Conservation (phyloP, 805 yeast species). For the Candida argentea region DNA sequence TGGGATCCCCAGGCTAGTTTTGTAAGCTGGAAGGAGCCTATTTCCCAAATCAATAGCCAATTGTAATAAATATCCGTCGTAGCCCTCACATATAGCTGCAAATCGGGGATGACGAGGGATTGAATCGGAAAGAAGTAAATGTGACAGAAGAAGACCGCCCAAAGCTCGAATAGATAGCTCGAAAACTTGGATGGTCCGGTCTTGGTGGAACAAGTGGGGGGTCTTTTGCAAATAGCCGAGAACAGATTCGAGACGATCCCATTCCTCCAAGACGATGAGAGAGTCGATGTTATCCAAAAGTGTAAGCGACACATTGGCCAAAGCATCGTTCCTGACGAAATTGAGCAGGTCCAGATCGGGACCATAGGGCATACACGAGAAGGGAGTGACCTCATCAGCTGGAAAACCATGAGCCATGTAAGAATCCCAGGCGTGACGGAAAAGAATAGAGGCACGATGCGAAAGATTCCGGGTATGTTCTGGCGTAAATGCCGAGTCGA, state of each 20-base stretch:
- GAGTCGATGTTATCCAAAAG: slow-evolving; percentile 74
- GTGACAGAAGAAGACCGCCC: slow-evolving; percentile 77
- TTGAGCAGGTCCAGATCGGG: slow-evolving; percentile 52
- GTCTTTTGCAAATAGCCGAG: slow-evolving; percentile 20
- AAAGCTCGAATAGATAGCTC: slow-evolving; percentile 75
- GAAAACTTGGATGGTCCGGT: slow-evolving; percentile 77
- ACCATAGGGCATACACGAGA: slow-evolving; percentile 58
- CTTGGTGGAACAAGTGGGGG: slow-evolving; percentile 43
- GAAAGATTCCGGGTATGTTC: too few relatives aligned
- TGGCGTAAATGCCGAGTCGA: too few relatives aligned
- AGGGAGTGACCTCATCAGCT: slow-evolving; percentile 69
- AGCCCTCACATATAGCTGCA: slow-evolving; percentile 20
- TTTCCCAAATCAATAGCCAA: slow-evolving; percentile 72
- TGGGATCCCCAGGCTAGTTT: slow-evolving; percentile 57
- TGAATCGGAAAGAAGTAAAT: slow-evolving; percentile 36
- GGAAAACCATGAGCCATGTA: slow-evolving; percentile 71
- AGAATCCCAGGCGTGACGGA: slow-evolving; percentile 65
- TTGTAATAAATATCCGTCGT: slow-evolving; percentile 62
- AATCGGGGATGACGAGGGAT: slow-evolving; percentile 23
- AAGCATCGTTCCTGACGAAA: slow-evolving; percentile 62
- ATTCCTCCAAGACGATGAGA: slow-evolving; percentile 61
- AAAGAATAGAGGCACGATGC: too few relatives aligned
- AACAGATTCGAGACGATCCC: slow-evolving; percentile 36
- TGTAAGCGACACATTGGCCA: slow-evolving; percentile 78
- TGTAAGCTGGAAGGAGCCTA: slow-evolving; percentile 60